Conservation (phyloP, 805 yeast genomes). For the Metschnikowia baotianmanensis region DNA sequence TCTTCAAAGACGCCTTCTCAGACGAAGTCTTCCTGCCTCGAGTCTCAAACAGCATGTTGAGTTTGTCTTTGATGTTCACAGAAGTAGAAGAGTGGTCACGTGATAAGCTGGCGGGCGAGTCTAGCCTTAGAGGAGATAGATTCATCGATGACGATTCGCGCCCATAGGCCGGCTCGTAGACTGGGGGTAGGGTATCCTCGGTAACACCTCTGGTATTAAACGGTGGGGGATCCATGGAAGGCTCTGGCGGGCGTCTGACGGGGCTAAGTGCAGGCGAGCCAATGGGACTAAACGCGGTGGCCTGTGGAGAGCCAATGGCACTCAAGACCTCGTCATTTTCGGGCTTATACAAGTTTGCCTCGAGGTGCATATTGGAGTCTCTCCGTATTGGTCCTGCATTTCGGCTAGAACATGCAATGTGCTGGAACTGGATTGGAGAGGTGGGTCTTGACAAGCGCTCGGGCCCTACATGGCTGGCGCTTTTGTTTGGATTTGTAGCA, state of each 20-base stretch:
- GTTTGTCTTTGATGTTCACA: constrained; percentile 15
- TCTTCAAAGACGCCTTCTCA: constrained; percentile 8
- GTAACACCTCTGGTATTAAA: constrained; percentile 12
- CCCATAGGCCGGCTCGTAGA: no score
- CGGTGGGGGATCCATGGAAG: constrained; percentile 18
- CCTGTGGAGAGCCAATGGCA: constrained; percentile 18
- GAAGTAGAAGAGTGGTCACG: constrained; percentile 3
- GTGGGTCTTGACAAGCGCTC: constrained; percentile 2
- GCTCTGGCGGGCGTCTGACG: constrained; percentile 8
- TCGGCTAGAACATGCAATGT: constrained; percentile 23
- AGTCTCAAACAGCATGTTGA: constrained; percentile 13
- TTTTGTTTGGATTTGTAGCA: no score
- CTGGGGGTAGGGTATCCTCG: constrained; percentile 18
- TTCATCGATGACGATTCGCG: constrained; percentile 4
- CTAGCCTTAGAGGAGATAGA: constrained; percentile 18
- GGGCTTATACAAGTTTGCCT: constrained; percentile 55
- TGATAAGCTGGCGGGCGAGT: not conserved
- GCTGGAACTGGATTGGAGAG: constrained; percentile 25
- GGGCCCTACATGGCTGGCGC: no score
- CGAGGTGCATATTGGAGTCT: constrained; percentile 41
- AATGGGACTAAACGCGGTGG: constrained; percentile 17
- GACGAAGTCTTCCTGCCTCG: constrained; percentile 6
- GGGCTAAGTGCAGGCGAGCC: constrained; percentile 15
- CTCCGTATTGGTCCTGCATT: constrained; percentile 36
- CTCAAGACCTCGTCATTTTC: constrained; percentile 32